These are phyloP conservation scores for Ceriops zippeliana DNA, from an alignment of 345 rosid genomes.

Conservation along the genomic window DNA sequence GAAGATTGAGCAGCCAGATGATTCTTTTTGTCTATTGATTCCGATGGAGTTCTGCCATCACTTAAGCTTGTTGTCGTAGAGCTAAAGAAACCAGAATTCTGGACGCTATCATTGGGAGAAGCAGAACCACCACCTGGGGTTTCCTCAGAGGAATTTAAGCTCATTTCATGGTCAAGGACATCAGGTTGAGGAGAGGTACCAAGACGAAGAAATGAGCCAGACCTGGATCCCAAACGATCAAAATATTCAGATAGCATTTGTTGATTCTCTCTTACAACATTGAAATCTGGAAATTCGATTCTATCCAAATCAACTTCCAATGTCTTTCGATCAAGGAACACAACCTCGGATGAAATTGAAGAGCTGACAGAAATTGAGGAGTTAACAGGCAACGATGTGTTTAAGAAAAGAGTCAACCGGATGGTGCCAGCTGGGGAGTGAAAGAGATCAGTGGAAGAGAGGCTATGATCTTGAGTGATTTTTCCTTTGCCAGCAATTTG, in stretches of 20 bases:
- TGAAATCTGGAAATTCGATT: conserved; percentile 84
- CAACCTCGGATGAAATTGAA: conserved; percentile 81
- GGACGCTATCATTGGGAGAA: conserved; percentile 40
- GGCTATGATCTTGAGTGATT: conserved; percentile 61
- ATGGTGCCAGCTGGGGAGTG: conserved; percentile 97
- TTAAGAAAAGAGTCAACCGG: conserved; percentile 54
- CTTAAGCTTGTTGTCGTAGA: conserved; percentile 78
- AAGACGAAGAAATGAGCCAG: conserved; percentile 57
- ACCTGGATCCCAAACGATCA: conserved; percentile 40
- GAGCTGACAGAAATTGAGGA: conserved; percentile 23
- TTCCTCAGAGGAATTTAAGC: conserved; percentile 42
- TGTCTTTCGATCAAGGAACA: conserved; percentile 61
- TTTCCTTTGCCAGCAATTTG: conserved; percentile 63
- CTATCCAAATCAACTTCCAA: conserved; percentile 45
- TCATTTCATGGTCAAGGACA: conserved; percentile 50
- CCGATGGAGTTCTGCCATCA: conserved; percentile 59
- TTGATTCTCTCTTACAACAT: conserved; percentile 61
- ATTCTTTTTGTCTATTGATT: conserved; percentile 49
- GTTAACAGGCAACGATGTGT: conserved; percentile 33
- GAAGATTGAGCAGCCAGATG: conserved; percentile 22
- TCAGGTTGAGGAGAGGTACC: conserved; percentile 44
- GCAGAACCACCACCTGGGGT: conserved; percentile 25
- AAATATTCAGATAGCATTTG: conserved; percentile 76
- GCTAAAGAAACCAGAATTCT: conserved; percentile 49
- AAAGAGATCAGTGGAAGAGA: conserved; percentile 91